Evolutionary conservation across 192 early-diverging fungal genomes (phyloP).

Genomic region (Oehlia diaphana): DNA sequence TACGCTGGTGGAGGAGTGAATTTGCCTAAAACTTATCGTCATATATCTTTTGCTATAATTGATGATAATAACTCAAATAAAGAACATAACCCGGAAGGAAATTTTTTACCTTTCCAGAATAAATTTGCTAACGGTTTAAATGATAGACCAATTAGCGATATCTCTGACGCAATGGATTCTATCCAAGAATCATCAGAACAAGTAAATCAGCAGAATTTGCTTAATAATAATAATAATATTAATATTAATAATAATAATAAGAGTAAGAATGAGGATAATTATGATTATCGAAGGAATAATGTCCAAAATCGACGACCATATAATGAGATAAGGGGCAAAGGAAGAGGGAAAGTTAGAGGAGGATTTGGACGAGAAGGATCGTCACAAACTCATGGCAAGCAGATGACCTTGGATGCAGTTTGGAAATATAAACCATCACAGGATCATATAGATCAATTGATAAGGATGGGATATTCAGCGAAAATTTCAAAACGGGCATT

Average conservation of each 20-base stretch:
- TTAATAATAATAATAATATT: background rate
- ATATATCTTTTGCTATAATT: constrained; percentile 19
- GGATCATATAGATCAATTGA: background rate
- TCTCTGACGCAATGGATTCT: background rate
- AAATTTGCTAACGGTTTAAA: background rate
- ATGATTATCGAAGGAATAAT: too few species aligned
- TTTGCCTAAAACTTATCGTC: constrained; percentile 22
- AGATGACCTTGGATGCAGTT: background rate
- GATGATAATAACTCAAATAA: background rate
- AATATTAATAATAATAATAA: background rate
- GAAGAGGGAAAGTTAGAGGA: background rate
- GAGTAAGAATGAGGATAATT: too few species aligned
- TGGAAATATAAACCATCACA: background rate
- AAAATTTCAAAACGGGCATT: background rate
- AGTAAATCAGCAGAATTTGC: too few species aligned
- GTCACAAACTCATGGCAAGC: background rate
- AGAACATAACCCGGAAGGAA: background rate
- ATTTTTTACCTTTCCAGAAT: constrained; percentile 14
- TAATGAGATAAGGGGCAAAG: background rate
- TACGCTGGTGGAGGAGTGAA: constrained; percentile 38
- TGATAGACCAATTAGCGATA: background rate
- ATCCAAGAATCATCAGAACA: background rate
- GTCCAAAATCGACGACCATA: background rate
- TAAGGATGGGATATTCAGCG: background rate
- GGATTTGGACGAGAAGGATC: too few species aligned